Evolutionary conservation across 495 filamentous ascomycete species (phyloP).

Genomic region (Daldinia caldariorum): DNA sequence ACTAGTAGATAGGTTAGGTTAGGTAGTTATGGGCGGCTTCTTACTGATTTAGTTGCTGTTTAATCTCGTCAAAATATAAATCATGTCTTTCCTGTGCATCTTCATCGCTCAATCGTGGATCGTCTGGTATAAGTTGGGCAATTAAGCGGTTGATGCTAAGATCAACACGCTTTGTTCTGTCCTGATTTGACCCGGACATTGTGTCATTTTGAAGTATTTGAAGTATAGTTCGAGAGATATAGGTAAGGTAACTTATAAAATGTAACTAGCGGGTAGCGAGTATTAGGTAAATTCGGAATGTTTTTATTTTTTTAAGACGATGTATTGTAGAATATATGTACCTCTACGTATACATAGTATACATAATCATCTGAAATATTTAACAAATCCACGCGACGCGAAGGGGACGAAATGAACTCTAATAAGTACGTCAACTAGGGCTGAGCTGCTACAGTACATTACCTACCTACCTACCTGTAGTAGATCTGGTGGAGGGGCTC

Average conservation of each 20-base stretch:
- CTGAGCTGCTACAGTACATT: neutral
- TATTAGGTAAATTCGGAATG: constrained; percentile 8
- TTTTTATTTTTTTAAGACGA: constrained; percentile 2
- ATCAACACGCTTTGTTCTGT: constrained; percentile 49
- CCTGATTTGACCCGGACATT: constrained; percentile 48
- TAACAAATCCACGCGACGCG: constrained; percentile 13
- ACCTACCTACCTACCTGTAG: too few species aligned
- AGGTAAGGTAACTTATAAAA: constrained; percentile 3
- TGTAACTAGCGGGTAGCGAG: constrained; percentile 1
- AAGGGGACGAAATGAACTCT: neutral
- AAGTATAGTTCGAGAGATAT: constrained; percentile 1
- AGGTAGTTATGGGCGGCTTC: constrained; percentile 1
- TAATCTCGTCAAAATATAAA: constrained; percentile 61
- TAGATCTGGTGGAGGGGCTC: constrained; percentile 6
- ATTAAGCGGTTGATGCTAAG: constrained; percentile 67
- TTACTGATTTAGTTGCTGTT: constrained; percentile 60
- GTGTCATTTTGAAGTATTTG: constrained; percentile 42
- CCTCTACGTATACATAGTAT: neutral
- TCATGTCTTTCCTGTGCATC: constrained; percentile 61
- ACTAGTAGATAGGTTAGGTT: too few species aligned
- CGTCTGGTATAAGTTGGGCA: constrained; percentile 60
- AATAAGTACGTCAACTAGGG: neutral
- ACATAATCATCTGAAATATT: neutral
- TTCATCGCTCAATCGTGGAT: constrained; percentile 61
- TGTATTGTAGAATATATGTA: constrained; percentile 14